Evolutionary conservation across 225 moss, liverwort and hornwort genomes (phyloP).

Genomic region (Sphagnum tenellum): DNA sequence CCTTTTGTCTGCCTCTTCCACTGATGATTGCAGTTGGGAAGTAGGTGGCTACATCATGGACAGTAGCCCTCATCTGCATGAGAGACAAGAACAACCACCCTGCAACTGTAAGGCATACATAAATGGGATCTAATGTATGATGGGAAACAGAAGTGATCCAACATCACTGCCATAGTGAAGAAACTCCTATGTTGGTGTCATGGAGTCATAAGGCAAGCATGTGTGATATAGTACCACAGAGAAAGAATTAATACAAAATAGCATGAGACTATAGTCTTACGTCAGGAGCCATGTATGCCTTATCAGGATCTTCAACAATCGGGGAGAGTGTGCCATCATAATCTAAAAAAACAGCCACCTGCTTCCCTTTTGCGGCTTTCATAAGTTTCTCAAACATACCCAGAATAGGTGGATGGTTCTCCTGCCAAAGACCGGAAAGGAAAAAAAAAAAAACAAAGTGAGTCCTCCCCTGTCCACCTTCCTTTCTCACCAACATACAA

Average conservation of each 20-base stretch:
- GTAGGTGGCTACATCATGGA: conserved; percentile 74
- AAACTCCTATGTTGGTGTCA: too few species aligned
- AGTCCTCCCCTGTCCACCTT: too few species aligned
- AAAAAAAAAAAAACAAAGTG: too few species aligned
- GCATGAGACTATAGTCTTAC: conserved; percentile 18
- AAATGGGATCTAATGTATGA: too few species aligned
- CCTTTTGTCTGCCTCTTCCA: conserved; percentile 90
- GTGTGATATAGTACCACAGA: too few species aligned
- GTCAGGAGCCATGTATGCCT: conserved; percentile 85
- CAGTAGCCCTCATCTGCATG: conserved; percentile 78
- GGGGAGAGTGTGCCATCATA: conserved; percentile 96
- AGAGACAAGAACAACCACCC: too few species aligned
- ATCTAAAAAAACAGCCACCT: conserved; percentile 80
- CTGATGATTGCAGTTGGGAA: conserved; percentile 93
- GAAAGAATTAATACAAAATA: too few species aligned
- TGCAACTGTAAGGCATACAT: too few species aligned
- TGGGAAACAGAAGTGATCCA: too few species aligned
- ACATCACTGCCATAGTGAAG: too few species aligned
- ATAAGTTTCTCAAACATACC: conserved; percentile 54
- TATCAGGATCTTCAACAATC: conserved; percentile 93
- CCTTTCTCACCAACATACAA: too few species aligned
- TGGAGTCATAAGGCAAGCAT: too few species aligned
- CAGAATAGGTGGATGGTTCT: conserved; percentile 77
- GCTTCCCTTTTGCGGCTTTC: conserved; percentile 51
- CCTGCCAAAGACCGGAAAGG: conserved; percentile 23